These are phyloP conservation scores for Venturia nashicola DNA, from an alignment of 2,329 filamentous ascomycete genomes.

Conservation along the genomic window DNA sequence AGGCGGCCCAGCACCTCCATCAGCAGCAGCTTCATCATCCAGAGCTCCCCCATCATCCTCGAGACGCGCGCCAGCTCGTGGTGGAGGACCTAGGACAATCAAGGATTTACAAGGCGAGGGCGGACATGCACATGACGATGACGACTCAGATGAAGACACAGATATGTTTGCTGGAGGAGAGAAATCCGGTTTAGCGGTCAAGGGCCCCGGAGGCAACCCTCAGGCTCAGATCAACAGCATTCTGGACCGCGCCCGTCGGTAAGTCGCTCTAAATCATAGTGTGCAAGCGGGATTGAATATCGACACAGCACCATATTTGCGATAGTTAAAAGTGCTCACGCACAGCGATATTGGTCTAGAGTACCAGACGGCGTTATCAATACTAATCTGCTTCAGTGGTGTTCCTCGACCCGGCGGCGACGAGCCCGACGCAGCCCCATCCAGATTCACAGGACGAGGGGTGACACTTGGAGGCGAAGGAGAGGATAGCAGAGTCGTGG, in stretches of 20 bases:
- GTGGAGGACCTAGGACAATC: constrained; percentile 27
- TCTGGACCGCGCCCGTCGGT: constrained; percentile 34
- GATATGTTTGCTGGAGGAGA: constrained; percentile 77
- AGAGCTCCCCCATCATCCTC: constrained; percentile 10
- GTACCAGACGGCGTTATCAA: not conserved
- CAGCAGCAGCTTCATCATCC: constrained; percentile 11
- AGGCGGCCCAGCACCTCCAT: constrained; percentile 5
- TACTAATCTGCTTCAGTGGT: constrained; percentile 37
- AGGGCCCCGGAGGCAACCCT: constrained; percentile 43
- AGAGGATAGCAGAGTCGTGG: constrained; percentile 54
- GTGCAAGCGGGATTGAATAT: not conserved
- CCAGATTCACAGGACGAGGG: constrained; percentile 56
- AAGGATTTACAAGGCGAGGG: constrained; percentile 33
- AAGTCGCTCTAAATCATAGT: constrained; percentile 10
- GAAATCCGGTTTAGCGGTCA: constrained; percentile 63
- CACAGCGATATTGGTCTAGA: not conserved
- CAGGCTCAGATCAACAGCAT: constrained; percentile 38
- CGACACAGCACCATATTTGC: not conserved
- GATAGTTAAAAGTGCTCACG: not conserved
- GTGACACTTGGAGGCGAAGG: constrained; percentile 71
- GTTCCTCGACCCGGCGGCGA: constrained; percentile 42
- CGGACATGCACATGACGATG: constrained; percentile 45
- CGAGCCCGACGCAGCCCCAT: constrained; percentile 38
- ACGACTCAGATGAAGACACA: constrained; percentile 45
- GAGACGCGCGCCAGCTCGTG: not conserved